Evolutionary conservation across 441 rosid genomes (phyloP), one percentile per base, ranked within the genome.

Genomic region (Populus hybrid): DNA sequence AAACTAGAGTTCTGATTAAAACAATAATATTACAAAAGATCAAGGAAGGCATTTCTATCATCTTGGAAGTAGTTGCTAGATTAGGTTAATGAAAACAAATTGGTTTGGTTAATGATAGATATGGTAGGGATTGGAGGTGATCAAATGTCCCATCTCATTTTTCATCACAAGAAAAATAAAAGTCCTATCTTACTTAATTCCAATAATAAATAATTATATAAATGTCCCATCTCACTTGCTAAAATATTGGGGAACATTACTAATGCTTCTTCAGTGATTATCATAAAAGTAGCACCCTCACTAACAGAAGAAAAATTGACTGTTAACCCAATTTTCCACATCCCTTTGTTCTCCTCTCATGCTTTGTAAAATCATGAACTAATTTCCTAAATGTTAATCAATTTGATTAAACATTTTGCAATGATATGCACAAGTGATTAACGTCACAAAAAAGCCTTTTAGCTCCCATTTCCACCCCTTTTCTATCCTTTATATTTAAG

Each of bases 1-100:
- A 10, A 53, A 63, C 3, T 21, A 8, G 46, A 50, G n/a, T 40
- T 12, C 34, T 34, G 40, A 24, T 26, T 77, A 42, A 50, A 66
- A 46, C 36, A 34, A 34, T 34, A 34, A 0, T 34, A 34, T 18
- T 18, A 5, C 10, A 75, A 40, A 28, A 57, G 20, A 35, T 5
- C 3, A 42, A 30, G 7, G 2, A 28, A 59, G 3, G 11, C 8
- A 42, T 71, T 50, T 10, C 70, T 66, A 38, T 59, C 70, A 32
- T 42, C 71, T 36, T 36, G 63, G 75, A 67, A 80, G 81, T 83
- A 12, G 82, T 81, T 81, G 88, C 26, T n/a, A 36, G 76, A 83
- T 84, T 80, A 85, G 87, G 84, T 89, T 79, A 67, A 79, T 67
- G 88, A 85, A 82, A 85, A 59, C 83, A 85, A 81, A 72, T 53